Conservation (phyloP, 108 stramenopile genomes). For the Cyclotella distinguenda region DNA sequence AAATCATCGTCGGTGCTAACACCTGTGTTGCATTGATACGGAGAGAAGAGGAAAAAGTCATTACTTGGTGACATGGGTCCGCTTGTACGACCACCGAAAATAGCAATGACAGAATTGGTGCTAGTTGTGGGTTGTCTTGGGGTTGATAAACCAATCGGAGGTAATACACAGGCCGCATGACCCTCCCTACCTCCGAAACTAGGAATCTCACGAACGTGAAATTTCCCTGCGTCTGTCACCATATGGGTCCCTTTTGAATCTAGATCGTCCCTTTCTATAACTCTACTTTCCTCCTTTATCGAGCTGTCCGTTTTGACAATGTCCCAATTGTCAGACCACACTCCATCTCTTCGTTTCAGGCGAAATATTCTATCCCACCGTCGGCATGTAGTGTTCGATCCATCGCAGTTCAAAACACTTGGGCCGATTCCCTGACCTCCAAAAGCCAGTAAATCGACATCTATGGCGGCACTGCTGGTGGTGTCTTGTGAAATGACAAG, state of each 20-base stretch:
- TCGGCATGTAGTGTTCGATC: constrained; percentile 9
- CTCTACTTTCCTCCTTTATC: background rate
- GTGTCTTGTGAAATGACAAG: background rate
- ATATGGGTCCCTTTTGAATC: background rate
- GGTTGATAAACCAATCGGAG: background rate
- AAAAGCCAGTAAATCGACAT: constrained; percentile 55
- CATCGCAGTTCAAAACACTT: background rate
- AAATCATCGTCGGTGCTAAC: background rate
- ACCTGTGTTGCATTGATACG: constrained; percentile 4
- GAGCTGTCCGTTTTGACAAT: constrained; percentile 4
- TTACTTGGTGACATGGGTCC: constrained; percentile 35
- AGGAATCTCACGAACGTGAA: constrained; percentile 6
- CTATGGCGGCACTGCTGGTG: background rate
- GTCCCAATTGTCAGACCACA: constrained; percentile 45
- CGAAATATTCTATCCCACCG: constrained; percentile 48
- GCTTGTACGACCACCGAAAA: constrained; percentile 44
- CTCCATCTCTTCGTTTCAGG: constrained; percentile 21
- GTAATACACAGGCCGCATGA: constrained; percentile 37
- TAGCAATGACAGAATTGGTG: constrained; percentile 15
- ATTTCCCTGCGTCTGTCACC: constrained; percentile 26
- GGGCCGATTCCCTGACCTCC: constrained; percentile 87
- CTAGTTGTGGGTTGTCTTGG: background rate
- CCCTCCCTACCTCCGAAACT: constrained; percentile 37
- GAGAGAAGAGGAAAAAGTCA: constrained; percentile 49
- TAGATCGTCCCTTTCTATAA: background rate